Base-by-base conservation (phyloP, 768 basidiomycete genomes). In the Kwoniella dendrophila region DNA sequence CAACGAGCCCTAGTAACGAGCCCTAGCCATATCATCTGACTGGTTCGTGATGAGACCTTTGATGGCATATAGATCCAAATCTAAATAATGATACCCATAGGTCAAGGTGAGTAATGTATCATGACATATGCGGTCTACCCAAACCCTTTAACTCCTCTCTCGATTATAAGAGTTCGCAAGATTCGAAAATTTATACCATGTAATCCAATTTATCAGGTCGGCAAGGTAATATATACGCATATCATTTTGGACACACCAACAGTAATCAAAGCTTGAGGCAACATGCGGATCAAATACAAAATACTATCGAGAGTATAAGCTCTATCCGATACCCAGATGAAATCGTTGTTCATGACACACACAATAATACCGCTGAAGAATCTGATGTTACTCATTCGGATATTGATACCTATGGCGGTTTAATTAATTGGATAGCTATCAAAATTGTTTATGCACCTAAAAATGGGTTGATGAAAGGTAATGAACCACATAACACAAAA, bases 401-500 rank as follows among this genome's bases (percentile, higher is more conserved):
- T 3, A 12, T 12, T 4, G 14, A 12, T 14, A 16, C 5, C 3
- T 49, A 22, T 24, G 24, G 16, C 16, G 32, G 29, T 4, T 22
- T 33, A 26, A 14, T 11, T n/a, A 40, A 32, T 8, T 63, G 62
- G 62, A 18, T 34, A 49, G 64, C 33, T 5, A 33, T 70, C 38
- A 67, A 72, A 43, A 38, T 69, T 20, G 66, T 68, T 5, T 48
- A 45, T 30, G 71, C 59, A 1, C 53, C 60, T 14, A 27, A 20
- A 29, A 45, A 53, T 24, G 70, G 71, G 0, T 26, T 47, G 22
- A 56, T 36, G 27, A 26, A 22, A 4, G 55, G 26, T 1, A 53
- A 16, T 20, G 52, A 41, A 43, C 69, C 70, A 6, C 66, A 74
- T 60, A 64, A 71, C 52, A 59, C 68, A 1, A 2, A 51, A 30